phyloP scores from a whole-genome alignment of 345 rosid genomes.

The Psidium guajava region DNA sequence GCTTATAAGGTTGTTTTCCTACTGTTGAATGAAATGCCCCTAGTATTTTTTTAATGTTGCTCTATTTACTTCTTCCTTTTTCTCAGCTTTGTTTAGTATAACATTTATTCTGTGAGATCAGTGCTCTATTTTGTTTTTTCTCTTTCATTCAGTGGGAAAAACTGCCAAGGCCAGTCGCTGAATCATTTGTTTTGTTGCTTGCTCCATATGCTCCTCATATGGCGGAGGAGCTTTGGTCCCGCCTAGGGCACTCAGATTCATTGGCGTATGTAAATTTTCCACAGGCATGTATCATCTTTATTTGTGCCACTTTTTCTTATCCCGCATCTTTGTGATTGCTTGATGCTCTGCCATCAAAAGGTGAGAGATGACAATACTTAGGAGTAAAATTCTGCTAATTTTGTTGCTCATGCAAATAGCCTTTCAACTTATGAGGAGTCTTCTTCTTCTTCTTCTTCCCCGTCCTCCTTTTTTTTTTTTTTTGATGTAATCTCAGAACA shows the following conservation, averaged over 20 bases:
- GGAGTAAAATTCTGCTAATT: background rate
- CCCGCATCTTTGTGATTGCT: background rate
- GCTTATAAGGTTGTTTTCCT: constrained; percentile 58
- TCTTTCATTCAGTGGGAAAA: constrained; percentile 56
- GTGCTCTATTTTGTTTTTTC: background rate
- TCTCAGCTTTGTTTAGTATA: background rate
- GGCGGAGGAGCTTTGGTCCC: constrained; percentile 94
- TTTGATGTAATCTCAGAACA: background rate
- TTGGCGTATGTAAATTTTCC: constrained; percentile 69
- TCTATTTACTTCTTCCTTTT: background rate
- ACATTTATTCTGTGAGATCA: background rate
- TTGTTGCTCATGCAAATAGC: background rate
- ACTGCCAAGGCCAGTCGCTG: constrained; percentile 54
- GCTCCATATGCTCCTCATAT: constrained; percentile 95
- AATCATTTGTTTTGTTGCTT: constrained; percentile 66
- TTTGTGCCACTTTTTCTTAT: background rate
- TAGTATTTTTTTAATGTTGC: background rate
- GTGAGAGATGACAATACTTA: background rate
- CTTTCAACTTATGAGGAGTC: no score
- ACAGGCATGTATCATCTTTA: constrained; percentile 20
- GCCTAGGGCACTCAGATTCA: constrained; percentile 52
- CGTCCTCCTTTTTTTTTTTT: no score
- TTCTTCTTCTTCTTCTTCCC: background rate
- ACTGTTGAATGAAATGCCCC: background rate
- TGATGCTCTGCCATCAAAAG: background rate